Conservation (phyloP, 306 rosid species). For the Lablab purpureus region DNA sequence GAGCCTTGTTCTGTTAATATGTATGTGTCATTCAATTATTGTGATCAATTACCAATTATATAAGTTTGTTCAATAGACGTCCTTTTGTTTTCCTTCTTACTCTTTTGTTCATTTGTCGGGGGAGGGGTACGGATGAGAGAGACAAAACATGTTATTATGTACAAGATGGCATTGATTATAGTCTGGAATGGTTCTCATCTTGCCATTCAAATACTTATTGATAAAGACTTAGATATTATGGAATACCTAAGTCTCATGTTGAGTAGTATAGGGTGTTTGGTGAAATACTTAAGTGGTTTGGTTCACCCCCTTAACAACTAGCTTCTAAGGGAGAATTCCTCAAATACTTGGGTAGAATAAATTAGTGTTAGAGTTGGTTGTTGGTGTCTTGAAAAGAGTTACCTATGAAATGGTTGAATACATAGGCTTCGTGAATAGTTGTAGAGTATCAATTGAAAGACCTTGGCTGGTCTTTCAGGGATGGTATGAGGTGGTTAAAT, state of each 20-base stretch:
- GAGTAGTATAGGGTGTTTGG: background rate
- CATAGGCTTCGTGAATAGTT: too few relatives aligned
- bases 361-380: background rate
- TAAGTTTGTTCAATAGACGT: background rate
- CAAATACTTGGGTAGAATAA: background rate
- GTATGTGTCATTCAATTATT: conserved; percentile 23
- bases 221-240: background rate
- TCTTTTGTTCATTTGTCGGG: background rate
- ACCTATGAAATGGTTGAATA: background rate
- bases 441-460: too few relatives aligned
- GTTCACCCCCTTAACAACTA: background rate
- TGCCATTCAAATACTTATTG: background rate
- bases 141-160: conserved; percentile 5
- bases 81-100: conserved; percentile 25
- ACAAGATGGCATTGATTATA: conserved; percentile 15
- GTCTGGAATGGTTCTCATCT: background rate
- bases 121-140: conserved; percentile 16
- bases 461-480: too few relatives aligned
- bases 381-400: background rate
- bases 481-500: too few relatives aligned
- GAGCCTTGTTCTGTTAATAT: conserved; percentile 27
- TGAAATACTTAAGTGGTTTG: background rate
- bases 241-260: background rate
- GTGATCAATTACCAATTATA: background rate
- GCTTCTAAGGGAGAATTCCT: background rate